Conservation (phyloP, 1,139 yeast genomes). For the Nakaseomyces delphensis region DNA sequence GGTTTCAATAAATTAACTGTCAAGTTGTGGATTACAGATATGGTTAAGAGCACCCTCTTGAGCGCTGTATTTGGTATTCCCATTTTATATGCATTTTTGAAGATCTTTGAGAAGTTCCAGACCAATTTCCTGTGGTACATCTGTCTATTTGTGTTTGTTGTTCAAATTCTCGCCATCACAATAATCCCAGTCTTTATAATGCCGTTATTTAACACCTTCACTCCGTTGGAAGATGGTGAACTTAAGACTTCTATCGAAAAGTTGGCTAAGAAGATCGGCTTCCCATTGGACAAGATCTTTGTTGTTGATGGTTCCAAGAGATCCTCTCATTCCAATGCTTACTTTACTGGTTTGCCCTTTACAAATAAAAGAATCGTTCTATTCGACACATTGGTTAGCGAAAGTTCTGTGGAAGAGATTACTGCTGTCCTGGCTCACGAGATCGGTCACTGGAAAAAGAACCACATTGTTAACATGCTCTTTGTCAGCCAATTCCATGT, state of each 20-base stretch:
- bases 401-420: constrained; percentile 67
- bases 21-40: constrained; percentile 62
- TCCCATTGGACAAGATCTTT: constrained; percentile 77
- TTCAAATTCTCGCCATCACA: constrained; percentile 66
- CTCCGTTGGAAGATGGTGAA: constrained; percentile 86
- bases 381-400: constrained; percentile 80
- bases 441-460: constrained; percentile 93
- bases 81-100: constrained; percentile 62
- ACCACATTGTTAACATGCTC: constrained; percentile 71
- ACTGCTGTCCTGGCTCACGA: constrained; percentile 96
- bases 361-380: constrained; percentile 81
- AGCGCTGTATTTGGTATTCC: constrained; percentile 60
- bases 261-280: constrained; percentile 63
- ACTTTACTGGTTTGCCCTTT: constrained; percentile 94
- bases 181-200: constrained; percentile 75
- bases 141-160: constrained; percentile 58
- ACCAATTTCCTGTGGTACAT: constrained; percentile 72
- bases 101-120: constrained; percentile 72
- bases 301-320: constrained; percentile 94
- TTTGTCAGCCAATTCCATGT: constrained; percentile 55
- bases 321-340: constrained; percentile 93
- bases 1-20: constrained; percentile 86
- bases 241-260: constrained; percentile 72
- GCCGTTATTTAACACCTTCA: constrained; percentile 84
- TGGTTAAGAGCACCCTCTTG: constrained; percentile 50